Base-by-base conservation (phyloP, 306 rosid genomes). In the Spatholobus suberectus region DNA sequence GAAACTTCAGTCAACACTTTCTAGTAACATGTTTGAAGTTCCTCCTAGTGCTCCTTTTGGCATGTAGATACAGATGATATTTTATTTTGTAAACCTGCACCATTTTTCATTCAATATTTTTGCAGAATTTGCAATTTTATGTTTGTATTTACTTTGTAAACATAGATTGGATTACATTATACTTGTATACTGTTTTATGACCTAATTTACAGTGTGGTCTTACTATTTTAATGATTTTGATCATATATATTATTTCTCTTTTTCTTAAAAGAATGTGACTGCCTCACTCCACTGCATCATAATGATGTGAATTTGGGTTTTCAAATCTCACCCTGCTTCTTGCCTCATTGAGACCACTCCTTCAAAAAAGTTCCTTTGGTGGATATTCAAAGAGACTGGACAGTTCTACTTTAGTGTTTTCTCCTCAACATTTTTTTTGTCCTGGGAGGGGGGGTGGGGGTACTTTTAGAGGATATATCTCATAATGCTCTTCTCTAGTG, bases 1-100 rank as follows among this genome's bases (percentile, higher is more conserved):
- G 62, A 65, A 77, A 35, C 81, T 46, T 77, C 9, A 6, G n/a
- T 29, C 49, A 63, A 32, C 24, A 57, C 79, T 75, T 65, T 47
- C 37, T 21, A 57, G 38, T n/a, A 27, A 63, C 68, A 35, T 55
- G 17, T 35, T 3, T 55, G 14, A 35, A 37, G 17, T 24, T 37
- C 51, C 38, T 44, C 38, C 15, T 29, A 27, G 55, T 38, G 8
- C 71, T 9, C 14, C 5, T 37, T 35, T 75, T 21, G 23, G 4
- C 62, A 12, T 14, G 55, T 41, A 40, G 26, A 23, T 35, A 7
- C 11, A 13, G 2, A 44, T 32, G 23, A 15, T 32, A n/a, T 29
- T 27, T 29, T 32, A 0, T 13, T 51, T 11, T 14, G 23, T 38
- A 57, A 27, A 47, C 4, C 49, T 63, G 46, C 35, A 44, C n/a